Conservation (phyloP, 768 basidiomycete genomes). For the Tricholoma saponaceum region DNA sequence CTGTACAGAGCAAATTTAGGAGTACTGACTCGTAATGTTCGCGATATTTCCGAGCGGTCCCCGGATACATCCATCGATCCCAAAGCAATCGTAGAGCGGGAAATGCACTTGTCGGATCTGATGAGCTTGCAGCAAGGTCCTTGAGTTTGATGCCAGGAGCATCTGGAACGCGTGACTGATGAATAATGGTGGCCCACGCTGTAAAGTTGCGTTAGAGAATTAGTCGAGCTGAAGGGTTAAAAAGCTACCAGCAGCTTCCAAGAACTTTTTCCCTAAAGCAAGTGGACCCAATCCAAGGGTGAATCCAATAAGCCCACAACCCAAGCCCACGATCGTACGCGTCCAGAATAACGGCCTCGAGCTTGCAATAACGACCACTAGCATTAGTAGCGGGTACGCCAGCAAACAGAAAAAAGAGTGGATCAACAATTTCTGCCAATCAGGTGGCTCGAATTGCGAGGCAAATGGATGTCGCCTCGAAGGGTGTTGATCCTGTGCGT, state of each 20-base stretch:
- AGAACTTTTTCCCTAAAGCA: slow-evolving; percentile 22
- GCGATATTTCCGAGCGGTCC: slow-evolving; percentile 27
- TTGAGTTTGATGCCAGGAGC: slow-evolving; percentile 30
- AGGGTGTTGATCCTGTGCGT: slow-evolving; percentile 7
- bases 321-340: slow-evolving; percentile 31
- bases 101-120: slow-evolving; percentile 24
- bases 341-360: slow-evolving; percentile 36
- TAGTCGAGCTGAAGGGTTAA: not conserved
- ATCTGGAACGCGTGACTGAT: slow-evolving; percentile 29
- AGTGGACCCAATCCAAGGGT: slow-evolving; percentile 27
- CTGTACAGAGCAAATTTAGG: not conserved
- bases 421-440: slow-evolving; percentile 24
- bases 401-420: slow-evolving; percentile 28
- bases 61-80: slow-evolving; percentile 28
- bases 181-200: slow-evolving; percentile 44
- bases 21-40: slow-evolving; percentile 33
- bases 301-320: slow-evolving; percentile 29
- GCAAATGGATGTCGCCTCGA: slow-evolving; percentile 24
- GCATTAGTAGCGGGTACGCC: slow-evolving; percentile 29
- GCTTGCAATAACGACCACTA: slow-evolving; percentile 24
- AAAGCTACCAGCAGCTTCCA: slow-evolving; percentile 36
- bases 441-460: slow-evolving; percentile 27
- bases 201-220: not conserved
- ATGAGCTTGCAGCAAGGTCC: slow-evolving; percentile 30
- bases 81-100: slow-evolving; percentile 30